Base-by-base conservation (phyloP, 768 basidiomycete species). In the Stropharia rugosoannulata region DNA sequence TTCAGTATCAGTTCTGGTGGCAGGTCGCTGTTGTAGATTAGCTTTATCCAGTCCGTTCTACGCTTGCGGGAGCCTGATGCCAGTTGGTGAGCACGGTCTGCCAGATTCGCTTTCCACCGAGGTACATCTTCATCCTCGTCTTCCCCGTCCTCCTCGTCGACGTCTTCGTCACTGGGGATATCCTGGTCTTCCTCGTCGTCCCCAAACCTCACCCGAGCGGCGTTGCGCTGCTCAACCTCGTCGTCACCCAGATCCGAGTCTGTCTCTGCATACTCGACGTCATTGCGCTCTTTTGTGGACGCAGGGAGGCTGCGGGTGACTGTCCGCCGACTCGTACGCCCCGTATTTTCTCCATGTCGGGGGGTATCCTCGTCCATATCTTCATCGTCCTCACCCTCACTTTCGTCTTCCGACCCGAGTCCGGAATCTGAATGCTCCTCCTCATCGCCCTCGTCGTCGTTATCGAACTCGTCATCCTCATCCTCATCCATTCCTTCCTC, bases 31-130 rank as follows among this genome's bases (percentile, higher is more conserved):
- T 79, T 77, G 69, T 98, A 98, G 50, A 98, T 91, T 44, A 96
- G 80, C 49, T 86, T 86, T 65, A 86, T 92, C 84, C 94, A 90
- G 66, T 96, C 85, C 62, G 81, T 84, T 56, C 79, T 77, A 37
- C 60, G 52, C 37, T 68, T 71, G 5, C 69, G 73, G 1, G 75
- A 69, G 7, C 75, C 73, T 3, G 78, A 69, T 45, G 82, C 79
- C 16, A 75, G 66, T 11, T 74, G 73, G 9, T 74, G 73, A 6
- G 73, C 75, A 43, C 73, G 66, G 43, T 54, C 73, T 0, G 80
- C 74, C 1, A 95, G 75, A 61, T 89, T 80, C 10, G 66, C 62
- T 71, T 95, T 95, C 93, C 93, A 95, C 55, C 74, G 75, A 0
- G 93, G 91, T 1, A 75, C 18, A 42, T 59, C 51, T 27, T 70